These are phyloP conservation scores for Rhodamnia rubescens DNA, from an alignment of 345 rosid species.

Conservation along the genomic window DNA sequence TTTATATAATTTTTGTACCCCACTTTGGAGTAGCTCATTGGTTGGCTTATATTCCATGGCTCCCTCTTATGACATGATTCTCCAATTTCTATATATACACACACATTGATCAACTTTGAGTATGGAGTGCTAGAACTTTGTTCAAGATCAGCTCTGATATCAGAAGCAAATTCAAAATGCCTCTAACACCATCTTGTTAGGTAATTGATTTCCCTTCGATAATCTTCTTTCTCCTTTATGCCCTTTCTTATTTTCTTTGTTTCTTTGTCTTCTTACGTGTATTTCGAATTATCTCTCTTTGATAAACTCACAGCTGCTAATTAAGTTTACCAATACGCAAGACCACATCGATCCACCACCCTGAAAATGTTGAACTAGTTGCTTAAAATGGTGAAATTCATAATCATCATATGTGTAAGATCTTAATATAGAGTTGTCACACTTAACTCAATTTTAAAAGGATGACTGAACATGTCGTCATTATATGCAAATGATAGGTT, in stretches of 20 bases:
- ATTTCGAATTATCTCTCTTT: too few species aligned
- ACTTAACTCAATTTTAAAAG: neutral
- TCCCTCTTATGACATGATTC: neutral
- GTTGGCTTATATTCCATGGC: neutral
- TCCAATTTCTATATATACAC: neutral
- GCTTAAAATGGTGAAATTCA: too few species aligned
- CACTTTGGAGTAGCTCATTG: neutral
- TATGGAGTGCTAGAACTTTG: neutral
- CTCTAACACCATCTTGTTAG: neutral
- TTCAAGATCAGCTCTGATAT: neutral
- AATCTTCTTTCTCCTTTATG: neutral
- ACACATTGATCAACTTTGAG: neutral
- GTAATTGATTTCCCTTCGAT: neutral
- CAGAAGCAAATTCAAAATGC: neutral
- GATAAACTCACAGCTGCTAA: neutral
- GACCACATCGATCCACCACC: too few species aligned
- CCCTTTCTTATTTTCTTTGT: neutral
- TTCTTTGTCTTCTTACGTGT: neutral
- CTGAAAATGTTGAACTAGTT: too few species aligned
- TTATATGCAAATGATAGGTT: neutral
- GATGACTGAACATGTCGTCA: neutral
- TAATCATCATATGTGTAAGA: neutral
- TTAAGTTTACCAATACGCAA: neutral
- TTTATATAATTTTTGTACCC: neutral
- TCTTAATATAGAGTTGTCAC: neutral